Conservation (phyloP, 2,329 filamentous ascomycete genomes). For the Drechmeria coniospora region DNA sequence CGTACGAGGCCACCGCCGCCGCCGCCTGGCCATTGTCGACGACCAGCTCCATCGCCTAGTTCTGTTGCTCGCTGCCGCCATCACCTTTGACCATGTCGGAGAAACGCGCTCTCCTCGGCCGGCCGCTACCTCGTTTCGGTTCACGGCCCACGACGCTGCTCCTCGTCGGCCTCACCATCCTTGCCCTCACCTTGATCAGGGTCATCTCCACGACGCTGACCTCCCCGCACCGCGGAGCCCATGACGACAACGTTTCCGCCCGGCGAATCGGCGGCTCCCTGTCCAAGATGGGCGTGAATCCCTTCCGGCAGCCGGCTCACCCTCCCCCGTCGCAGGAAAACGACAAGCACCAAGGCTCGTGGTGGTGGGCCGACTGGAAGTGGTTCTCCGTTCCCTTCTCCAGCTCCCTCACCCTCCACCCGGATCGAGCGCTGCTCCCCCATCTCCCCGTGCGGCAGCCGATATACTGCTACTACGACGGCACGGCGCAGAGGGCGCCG, state of each 20-base stretch:
- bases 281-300: constrained; percentile 40
- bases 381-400: constrained; percentile 81
- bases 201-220: constrained; percentile 32
- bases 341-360: constrained; percentile 61
- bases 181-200: constrained; percentile 38
- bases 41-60: no score
- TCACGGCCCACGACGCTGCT: constrained; percentile 37
- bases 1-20: no score
- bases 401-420: constrained; percentile 61
- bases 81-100: constrained; percentile 12
- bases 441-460: constrained; percentile 53
- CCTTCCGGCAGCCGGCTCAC: constrained; percentile 56
- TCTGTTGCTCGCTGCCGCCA: background rate
- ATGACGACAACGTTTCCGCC: constrained; percentile 33
- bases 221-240: constrained; percentile 31
- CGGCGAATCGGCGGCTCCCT: constrained; percentile 25
- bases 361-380: constrained; percentile 80
- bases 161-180: constrained; percentile 32
- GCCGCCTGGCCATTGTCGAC: no score
- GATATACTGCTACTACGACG: constrained; percentile 87
- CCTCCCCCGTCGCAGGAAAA: constrained; percentile 60
- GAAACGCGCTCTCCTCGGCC: constrained; percentile 24
- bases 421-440: constrained; percentile 70
- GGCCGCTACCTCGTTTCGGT: constrained; percentile 32
- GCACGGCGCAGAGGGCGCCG: constrained; percentile 43